Percentiles rank a stretch among this genome's conserved stretches.
These are phyloP conservation scores for Themeda triandra DNA, from an alignment of 176 grass and related monocot species.

Conservation along the genomic window DNA sequence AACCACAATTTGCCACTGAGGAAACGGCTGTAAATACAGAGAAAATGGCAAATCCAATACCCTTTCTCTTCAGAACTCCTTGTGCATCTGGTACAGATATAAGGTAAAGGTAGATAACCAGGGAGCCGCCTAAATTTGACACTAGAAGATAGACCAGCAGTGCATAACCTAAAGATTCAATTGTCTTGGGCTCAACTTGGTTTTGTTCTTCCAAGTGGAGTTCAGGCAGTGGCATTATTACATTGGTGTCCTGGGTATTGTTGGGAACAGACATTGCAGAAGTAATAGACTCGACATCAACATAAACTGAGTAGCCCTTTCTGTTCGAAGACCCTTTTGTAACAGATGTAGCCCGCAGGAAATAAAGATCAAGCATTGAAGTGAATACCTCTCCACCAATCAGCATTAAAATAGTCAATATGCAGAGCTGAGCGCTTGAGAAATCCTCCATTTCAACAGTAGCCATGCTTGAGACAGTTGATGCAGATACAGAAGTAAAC, in stretches of 20 bases:
- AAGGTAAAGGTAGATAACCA: slow-evolving; percentile 61
- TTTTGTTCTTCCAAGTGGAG: background rate
- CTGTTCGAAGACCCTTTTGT: slow-evolving; percentile 24
- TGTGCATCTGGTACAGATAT: slow-evolving; percentile 42
- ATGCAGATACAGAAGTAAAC: slow-evolving; percentile 64
- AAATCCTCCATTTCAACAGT: slow-evolving; percentile 86
- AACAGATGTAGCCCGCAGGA: slow-evolving; percentile 34
- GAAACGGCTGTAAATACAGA: slow-evolving; percentile 71
- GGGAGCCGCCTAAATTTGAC: slow-evolving; percentile 38
- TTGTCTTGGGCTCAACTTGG: slow-evolving; percentile 28
- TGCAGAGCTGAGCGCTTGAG: slow-evolving; percentile 50
- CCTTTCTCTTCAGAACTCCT: slow-evolving; percentile 43
- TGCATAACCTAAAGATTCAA: slow-evolving; percentile 44
- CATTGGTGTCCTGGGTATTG: background rate
- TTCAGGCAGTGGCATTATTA: background rate
- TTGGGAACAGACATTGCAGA: slow-evolving; percentile 15
- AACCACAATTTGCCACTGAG: slow-evolving; percentile 74
- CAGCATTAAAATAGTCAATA: slow-evolving; percentile 66
- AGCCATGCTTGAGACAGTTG: slow-evolving; percentile 75
- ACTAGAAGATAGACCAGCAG: slow-evolving; percentile 49
- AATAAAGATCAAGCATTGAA: slow-evolving; percentile 58
- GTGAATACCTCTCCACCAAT: slow-evolving; percentile 70
- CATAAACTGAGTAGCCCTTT: slow-evolving; percentile 10
- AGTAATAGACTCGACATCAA: slow-evolving; percentile 36
- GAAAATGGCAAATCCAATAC: slow-evolving; percentile 42